Percentiles rank a stretch among this genome's conserved stretches.
Conservation (phyloP, 164 flowering plant genomes). For the Annona squamosa region DNA sequence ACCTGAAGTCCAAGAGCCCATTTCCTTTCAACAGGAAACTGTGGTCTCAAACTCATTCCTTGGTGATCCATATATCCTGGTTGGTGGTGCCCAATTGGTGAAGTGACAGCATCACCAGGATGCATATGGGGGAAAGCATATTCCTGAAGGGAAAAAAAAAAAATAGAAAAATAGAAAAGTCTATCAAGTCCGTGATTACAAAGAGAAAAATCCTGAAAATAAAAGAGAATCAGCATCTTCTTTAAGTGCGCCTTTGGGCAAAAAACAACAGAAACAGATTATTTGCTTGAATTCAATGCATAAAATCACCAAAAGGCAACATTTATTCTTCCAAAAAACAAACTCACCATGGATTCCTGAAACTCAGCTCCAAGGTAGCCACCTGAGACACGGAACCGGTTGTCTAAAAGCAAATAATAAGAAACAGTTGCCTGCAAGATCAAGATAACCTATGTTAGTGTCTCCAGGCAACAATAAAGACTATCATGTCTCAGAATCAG, state of each 20-base stretch:
- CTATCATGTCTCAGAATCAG: background rate
- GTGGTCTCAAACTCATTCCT: slow-evolving; percentile 52
- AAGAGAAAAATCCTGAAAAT: too few species aligned
- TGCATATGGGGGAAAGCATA: slow-evolving; percentile 36
- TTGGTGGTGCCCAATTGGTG: slow-evolving; percentile 36
- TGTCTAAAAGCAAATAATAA: slow-evolving; percentile 85
- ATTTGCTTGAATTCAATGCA: too few species aligned
- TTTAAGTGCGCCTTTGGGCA: too few species aligned
- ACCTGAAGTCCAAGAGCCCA: slow-evolving; percentile 99
- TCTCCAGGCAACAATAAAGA: background rate
- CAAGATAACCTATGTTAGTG: background rate
- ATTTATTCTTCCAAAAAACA: background rate
- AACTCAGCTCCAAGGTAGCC: slow-evolving; percentile 95
- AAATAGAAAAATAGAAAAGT: too few species aligned
- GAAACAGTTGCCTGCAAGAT: slow-evolving; percentile 81
- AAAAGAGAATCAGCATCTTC: too few species aligned
- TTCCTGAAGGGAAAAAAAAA: slow-evolving; percentile 33
- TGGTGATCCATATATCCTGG: slow-evolving; percentile 67
- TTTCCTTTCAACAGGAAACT: slow-evolving; percentile 64
- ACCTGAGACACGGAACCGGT: slow-evolving; percentile 72
- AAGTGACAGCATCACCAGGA: slow-evolving; percentile 37
- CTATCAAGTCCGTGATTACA: too few species aligned
- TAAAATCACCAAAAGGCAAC: too few species aligned
- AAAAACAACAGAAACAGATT: too few species aligned
- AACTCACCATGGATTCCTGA: slow-evolving; percentile 73